A percentile compares a stretch with the other conserved stretches of the same genome.
Evolutionary conservation across 768 basidiomycete species (phyloP).

Genomic region (Leccinum ochraceum): DNA sequence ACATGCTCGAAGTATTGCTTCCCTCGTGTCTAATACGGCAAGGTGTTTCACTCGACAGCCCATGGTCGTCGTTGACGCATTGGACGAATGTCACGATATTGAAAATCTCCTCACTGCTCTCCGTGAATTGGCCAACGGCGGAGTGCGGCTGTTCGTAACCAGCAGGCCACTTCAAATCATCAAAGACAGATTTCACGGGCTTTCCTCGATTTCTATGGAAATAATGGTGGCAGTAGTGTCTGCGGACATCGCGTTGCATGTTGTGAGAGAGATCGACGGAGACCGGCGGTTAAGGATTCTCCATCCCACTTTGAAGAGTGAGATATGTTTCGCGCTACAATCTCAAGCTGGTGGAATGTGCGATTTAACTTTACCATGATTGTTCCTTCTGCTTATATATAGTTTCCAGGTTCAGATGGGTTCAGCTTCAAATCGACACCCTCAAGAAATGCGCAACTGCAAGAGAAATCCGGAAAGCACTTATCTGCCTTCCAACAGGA

Average conservation of each 20-base stretch:
- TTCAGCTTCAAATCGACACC: slow-evolving; percentile 18
- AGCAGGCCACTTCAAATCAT: slow-evolving; percentile 14
- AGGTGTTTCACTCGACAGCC: slow-evolving; percentile 4
- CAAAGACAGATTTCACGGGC: not conserved
- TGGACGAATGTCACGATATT: slow-evolving; percentile 17
- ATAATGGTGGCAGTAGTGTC: not conserved
- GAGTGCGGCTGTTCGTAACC: slow-evolving; percentile 14
- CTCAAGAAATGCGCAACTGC: slow-evolving; percentile 7
- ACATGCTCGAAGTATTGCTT: not conserved
- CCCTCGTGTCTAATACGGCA: slow-evolving; percentile 1
- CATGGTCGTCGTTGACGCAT: slow-evolving; percentile 17
- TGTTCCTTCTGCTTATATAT: not conserved
- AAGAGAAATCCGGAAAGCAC: slow-evolving; percentile 4
- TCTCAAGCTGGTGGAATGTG: slow-evolving; percentile 14
- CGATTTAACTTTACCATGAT: not conserved
- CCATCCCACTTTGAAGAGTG: not conserved
- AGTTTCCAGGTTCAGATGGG: slow-evolving; percentile 21
- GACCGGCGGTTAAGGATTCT: slow-evolving; percentile 7
- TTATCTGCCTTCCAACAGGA: slow-evolving; percentile 12
- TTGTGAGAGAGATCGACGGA: slow-evolving; percentile 5
- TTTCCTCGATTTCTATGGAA: slow-evolving; percentile 14
- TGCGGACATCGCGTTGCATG: slow-evolving; percentile 12
- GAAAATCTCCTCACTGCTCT: slow-evolving; percentile 8
- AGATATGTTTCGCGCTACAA: slow-evolving; percentile 2
- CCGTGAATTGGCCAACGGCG: not conserved